These are phyloP conservation scores for Stentor coeruleus DNA, from an alignment of 73 alveolate genomes.

Conservation along the genomic window DNA sequence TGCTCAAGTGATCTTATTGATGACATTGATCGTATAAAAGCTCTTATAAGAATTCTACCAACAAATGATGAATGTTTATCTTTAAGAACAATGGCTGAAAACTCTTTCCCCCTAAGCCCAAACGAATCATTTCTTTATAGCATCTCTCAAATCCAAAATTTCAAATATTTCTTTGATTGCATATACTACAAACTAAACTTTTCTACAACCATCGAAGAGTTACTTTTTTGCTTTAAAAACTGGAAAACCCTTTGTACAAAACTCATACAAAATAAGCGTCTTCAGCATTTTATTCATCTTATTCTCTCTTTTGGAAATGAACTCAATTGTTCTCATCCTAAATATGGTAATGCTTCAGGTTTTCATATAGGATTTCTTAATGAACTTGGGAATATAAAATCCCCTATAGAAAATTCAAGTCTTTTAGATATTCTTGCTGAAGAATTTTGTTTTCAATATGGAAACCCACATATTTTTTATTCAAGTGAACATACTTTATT, in stretches of 20 bases:
- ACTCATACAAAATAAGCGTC: neutral
- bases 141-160: neutral
- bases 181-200: neutral
- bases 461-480: constrained; percentile 21
- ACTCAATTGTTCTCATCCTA: constrained; percentile 6
- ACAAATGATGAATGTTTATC: neutral
- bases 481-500: neutral
- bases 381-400: neutral
- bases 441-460: neutral
- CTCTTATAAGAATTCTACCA: constrained; percentile 7
- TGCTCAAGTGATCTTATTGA: neutral
- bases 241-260: neutral
- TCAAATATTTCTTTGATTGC: neutral
- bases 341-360: constrained; percentile 13
- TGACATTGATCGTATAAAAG: neutral
- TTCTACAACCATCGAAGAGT: neutral
- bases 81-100: neutral
- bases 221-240: neutral
- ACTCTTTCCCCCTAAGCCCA: neutral
- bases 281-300: neutral
- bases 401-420: neutral
- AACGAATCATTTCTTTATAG: neutral
- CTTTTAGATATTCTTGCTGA: neutral
- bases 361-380: neutral
- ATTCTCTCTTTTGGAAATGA: constrained; percentile 8